A percentile compares a stretch with the other conserved stretches of the same genome.
Evolutionary conservation across 2,329 filamentous ascomycete species (phyloP).

Genomic region (Penicillium sp.): DNA sequence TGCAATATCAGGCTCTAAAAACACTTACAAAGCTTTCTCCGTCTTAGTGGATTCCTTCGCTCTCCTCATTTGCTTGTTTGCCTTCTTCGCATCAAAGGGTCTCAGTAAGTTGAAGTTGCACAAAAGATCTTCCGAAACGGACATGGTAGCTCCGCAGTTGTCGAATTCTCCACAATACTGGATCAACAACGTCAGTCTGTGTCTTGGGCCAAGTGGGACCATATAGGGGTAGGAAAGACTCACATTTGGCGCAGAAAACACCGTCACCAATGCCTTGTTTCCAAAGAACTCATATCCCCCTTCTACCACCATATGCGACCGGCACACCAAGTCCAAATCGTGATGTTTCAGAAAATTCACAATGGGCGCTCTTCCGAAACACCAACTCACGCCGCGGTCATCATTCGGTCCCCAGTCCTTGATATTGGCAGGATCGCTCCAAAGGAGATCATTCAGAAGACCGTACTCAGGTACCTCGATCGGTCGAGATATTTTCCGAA

Average conservation of each 20-base stretch:
- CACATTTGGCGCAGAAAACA: conserved; percentile 6
- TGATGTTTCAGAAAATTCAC: conserved; percentile 8
- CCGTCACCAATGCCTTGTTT: conserved; percentile 2
- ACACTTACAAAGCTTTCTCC: conserved; percentile 16
- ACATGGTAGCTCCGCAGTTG: conserved; percentile 9
- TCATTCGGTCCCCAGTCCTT: conserved; percentile 4
- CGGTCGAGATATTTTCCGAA: conserved; percentile 3
- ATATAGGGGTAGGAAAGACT: neutral
- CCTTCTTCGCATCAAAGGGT: neutral
- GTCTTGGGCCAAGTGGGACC: neutral
- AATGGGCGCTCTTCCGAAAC: conserved; percentile 3
- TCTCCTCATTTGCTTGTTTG: neutral
- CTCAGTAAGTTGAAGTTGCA: conserved; percentile 6
- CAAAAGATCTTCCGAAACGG: conserved; percentile 4
- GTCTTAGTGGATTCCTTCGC: conserved; percentile 6
- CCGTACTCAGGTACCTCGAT: conserved; percentile 6
- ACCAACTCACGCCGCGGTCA: conserved; percentile 4
- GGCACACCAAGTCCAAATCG: conserved; percentile 1
- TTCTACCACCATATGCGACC: conserved; percentile 6
- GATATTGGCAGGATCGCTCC: conserved; percentile 5
- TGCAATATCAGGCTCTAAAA: neutral
- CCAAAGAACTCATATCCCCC: conserved; percentile 7
- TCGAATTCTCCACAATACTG: conserved; percentile 11
- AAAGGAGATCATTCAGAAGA: conserved; percentile 4
- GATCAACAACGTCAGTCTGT: neutral